These are phyloP conservation scores for Stagonosporopsis chrysanthemi DNA, from an alignment of 2,329 filamentous ascomycete genomes.

Conservation along the genomic window DNA sequence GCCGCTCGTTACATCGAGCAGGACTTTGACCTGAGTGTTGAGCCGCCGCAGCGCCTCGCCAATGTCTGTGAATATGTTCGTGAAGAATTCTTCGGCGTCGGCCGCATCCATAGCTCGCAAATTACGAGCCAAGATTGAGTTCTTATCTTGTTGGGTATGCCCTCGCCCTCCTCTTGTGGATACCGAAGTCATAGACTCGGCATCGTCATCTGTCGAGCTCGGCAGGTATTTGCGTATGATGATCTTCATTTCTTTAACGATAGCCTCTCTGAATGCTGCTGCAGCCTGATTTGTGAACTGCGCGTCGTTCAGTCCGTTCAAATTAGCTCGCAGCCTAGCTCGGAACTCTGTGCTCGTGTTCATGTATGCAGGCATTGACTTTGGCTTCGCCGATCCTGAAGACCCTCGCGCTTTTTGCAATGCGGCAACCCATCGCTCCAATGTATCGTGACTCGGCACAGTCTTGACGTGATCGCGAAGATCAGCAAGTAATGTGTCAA, in stretches of 20 bases:
- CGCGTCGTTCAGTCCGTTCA: slow-evolving; percentile 82
- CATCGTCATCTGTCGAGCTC: slow-evolving; percentile 93
- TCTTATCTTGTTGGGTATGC: slow-evolving; percentile 83
- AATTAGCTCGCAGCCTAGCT: slow-evolving; percentile 70
- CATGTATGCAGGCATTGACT: slow-evolving; percentile 77
- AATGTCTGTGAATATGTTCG: slow-evolving; percentile 84
- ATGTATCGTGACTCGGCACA: slow-evolving; percentile 74
- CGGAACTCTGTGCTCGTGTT: slow-evolving; percentile 75
- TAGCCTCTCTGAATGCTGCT: slow-evolving; percentile 81
- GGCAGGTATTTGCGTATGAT: slow-evolving; percentile 86
- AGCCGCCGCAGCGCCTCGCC: slow-evolving; percentile 86
- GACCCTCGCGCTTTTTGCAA: slow-evolving; percentile 74
- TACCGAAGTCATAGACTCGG: slow-evolving; percentile 84
- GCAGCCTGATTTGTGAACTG: slow-evolving; percentile 82
- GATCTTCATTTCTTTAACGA: slow-evolving; percentile 84
- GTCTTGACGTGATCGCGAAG: slow-evolving; percentile 79
- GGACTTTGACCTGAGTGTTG: slow-evolving; percentile 88
- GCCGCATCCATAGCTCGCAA: slow-evolving; percentile 81
- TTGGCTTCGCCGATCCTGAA: slow-evolving; percentile 71
- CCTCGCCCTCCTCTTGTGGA: slow-evolving; percentile 77
- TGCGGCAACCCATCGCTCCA: slow-evolving; percentile 84
- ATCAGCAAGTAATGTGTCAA: slow-evolving; percentile 79
- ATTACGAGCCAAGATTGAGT: slow-evolving; percentile 85
- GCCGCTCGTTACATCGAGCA: slow-evolving; percentile 91
- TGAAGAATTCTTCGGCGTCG: slow-evolving; percentile 83